Percentiles rank a stretch among this genome's conserved stretches.
phyloP scores from a whole-genome alignment of 2,329 filamentous ascomycete species.

The Monascus ruber region DNA sequence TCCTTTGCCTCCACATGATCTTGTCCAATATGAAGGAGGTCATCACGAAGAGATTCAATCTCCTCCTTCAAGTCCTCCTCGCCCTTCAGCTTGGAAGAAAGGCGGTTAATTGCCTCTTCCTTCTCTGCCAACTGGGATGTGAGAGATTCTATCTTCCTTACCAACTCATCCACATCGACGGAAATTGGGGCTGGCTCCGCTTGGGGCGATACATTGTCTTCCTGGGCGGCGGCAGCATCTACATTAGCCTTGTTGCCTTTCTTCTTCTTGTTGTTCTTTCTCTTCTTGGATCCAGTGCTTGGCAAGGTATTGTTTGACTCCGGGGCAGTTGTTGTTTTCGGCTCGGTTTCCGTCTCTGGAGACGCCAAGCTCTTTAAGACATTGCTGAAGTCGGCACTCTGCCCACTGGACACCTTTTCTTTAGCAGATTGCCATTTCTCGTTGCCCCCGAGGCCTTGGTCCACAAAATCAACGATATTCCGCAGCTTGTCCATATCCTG shows the following conservation, averaged over 20 bases:
- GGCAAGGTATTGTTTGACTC: slow-evolving; percentile 5
- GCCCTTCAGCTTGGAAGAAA: slow-evolving; percentile 62
- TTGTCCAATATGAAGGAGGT: slow-evolving; percentile 65
- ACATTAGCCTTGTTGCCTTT: slow-evolving; percentile 50
- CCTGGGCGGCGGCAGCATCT: slow-evolving; percentile 13
- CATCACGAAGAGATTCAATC: slow-evolving; percentile 71
- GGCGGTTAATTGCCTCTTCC: slow-evolving; percentile 58
- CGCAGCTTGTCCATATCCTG: slow-evolving; percentile 21
- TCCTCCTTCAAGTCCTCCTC: slow-evolving; percentile 72
- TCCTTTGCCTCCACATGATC: slow-evolving; percentile 78
- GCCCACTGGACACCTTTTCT: slow-evolving; percentile 20
- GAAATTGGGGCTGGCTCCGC: slow-evolving; percentile 21
- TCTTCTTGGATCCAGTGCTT: slow-evolving; percentile 45
- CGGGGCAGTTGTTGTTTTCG: slow-evolving; percentile 9
- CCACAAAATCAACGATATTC: slow-evolving; percentile 29
- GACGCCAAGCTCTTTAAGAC: slow-evolving; percentile 20
- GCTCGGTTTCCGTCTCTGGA: slow-evolving; percentile 12
- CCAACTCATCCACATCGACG: slow-evolving; percentile 17
- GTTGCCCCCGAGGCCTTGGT: slow-evolving; percentile 27
- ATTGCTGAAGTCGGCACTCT: slow-evolving; percentile 23
- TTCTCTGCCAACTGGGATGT: slow-evolving; percentile 40
- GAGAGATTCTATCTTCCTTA: slow-evolving; percentile 25
- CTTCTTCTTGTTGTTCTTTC: slow-evolving; percentile 84
- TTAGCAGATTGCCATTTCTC: slow-evolving; percentile 24
- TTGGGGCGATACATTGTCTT: slow-evolving; percentile 11